A percentile compares a stretch with the other conserved stretches of the same genome.
Conservation (phyloP, 129 eudicot species). For the Saussurea involucrata region DNA sequence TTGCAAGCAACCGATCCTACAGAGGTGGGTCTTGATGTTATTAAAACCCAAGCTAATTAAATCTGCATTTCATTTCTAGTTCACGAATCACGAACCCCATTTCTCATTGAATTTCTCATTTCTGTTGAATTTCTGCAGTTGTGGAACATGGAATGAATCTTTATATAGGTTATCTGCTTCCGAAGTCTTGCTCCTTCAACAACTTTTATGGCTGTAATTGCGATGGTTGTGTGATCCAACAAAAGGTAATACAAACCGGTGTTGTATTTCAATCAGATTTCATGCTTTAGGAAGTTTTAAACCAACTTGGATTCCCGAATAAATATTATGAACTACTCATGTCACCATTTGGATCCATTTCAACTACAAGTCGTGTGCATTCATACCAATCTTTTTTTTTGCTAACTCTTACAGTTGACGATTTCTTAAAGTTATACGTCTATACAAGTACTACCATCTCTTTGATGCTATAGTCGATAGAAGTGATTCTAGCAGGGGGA, state of each 20-base stretch:
- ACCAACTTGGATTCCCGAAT: background rate
- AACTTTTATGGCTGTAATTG: background rate
- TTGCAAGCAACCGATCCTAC: conserved; percentile 55
- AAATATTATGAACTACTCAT: background rate
- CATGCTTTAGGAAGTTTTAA: background rate
- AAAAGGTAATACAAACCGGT: background rate
- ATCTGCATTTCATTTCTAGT: conserved; percentile 10
- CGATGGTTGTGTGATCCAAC: no score
- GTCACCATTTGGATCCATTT: background rate
- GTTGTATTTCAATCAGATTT: background rate
- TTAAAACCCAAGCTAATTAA: conserved; percentile 22
- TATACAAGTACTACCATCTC: conserved; percentile 31
- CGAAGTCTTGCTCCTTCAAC: background rate
- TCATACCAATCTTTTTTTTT: background rate
- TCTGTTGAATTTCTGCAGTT: no score
- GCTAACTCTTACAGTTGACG: background rate
- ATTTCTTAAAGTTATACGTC: conserved; percentile 2
- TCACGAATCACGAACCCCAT: no score
- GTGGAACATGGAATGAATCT: no score
- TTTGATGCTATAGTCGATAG: background rate
- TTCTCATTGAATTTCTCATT: no score
- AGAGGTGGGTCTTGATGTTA: conserved; percentile 25
- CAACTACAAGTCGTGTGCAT: background rate
- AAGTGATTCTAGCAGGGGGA: conserved; percentile 7
- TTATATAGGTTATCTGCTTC: no score